Conservation (phyloP, 495 filamentous ascomycete genomes). For the Thermochaetoides thermophila region DNA sequence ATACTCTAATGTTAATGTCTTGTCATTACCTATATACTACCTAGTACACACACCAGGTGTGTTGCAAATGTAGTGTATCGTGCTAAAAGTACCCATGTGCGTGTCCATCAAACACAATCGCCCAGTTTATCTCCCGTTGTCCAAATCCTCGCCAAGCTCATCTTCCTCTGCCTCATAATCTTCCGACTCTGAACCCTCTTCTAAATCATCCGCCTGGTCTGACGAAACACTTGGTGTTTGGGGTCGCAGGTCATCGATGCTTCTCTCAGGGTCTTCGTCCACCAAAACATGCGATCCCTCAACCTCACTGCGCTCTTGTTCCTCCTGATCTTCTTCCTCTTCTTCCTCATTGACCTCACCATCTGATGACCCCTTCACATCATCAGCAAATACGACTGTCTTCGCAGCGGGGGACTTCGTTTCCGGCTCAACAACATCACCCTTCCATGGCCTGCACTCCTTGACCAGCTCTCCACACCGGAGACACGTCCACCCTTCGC, state of each 20-base stretch:
- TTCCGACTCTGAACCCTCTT: constrained; percentile 24
- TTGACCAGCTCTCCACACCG: constrained; percentile 75
- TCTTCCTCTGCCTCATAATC: constrained; percentile 32
- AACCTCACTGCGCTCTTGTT: constrained; percentile 1
- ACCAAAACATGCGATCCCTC: constrained; percentile 3
- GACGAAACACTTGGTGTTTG: constrained; percentile 3
- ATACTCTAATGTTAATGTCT: too few relatives aligned
- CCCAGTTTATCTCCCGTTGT: constrained; percentile 3
- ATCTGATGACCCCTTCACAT: constrained; percentile 18
- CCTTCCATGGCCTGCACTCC: constrained; percentile 85
- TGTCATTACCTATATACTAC: too few relatives aligned
- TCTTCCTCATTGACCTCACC: constrained; percentile 12
- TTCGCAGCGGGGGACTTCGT: constrained; percentile 39
- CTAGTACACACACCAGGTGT: too few relatives aligned
- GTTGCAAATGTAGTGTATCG: too few relatives aligned
- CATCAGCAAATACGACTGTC: constrained; percentile 55
- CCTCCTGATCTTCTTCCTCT: constrained; percentile 4
- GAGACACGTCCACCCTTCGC: constrained; percentile 90
- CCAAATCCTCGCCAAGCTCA: constrained; percentile 23
- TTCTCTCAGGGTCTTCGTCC: constrained; percentile 5
- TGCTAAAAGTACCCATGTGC: too few relatives aligned
- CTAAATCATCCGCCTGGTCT: constrained; percentile 9
- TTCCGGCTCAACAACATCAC: constrained; percentile 59
- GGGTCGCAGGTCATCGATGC: constrained; percentile 2
- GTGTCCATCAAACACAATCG: too few relatives aligned